Conservation (phyloP, 768 basidiomycete species). For the Fomitopsis pulvina region DNA sequence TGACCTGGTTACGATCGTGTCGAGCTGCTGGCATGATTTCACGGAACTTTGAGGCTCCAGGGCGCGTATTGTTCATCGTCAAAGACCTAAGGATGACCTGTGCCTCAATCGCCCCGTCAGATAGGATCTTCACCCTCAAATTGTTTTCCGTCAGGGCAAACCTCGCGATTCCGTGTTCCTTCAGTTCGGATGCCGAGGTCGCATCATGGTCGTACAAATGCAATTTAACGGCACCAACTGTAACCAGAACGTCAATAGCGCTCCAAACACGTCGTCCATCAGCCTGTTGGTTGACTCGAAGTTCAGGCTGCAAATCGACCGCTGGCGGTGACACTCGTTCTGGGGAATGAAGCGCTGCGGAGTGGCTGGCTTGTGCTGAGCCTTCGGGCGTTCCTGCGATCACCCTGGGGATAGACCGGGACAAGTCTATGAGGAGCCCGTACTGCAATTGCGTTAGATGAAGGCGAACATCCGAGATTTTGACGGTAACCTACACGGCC, state of each 20-base stretch:
- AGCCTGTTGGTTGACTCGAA: conserved; percentile 28
- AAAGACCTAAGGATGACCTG: conserved; percentile 88
- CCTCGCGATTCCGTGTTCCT: conserved; percentile 75
- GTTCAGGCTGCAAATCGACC: conserved; percentile 52
- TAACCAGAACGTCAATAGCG: conserved; percentile 66
- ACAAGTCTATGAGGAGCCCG: conserved; percentile 56
- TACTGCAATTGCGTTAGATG: conserved; percentile 85
- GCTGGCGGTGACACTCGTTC: conserved; percentile 13
- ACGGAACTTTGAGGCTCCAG: conserved; percentile 78
- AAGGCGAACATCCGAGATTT: conserved; percentile 79
- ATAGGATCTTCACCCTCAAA: conserved; percentile 74
- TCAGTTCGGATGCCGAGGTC: conserved; percentile 46
- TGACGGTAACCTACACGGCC: conserved; percentile 50
- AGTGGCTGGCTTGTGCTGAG: conserved; percentile 23
- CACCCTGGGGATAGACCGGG: conserved; percentile 61
- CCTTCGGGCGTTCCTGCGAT: conserved; percentile 45
- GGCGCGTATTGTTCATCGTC: conserved; percentile 83
- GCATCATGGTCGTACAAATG: conserved; percentile 79
- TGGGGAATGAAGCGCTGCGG: neutral
- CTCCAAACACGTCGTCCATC: conserved; percentile 43
- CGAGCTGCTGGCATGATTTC: conserved; percentile 93
- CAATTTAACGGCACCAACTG: conserved; percentile 65
- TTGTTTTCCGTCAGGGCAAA: conserved; percentile 79
- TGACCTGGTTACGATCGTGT: conserved; percentile 87
- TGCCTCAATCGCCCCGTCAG: conserved; percentile 79